Evolutionary conservation across 179 eudicot species (phyloP), one percentile per base, ranked within the genome.

Genomic region (Beta lomatogona): DNA sequence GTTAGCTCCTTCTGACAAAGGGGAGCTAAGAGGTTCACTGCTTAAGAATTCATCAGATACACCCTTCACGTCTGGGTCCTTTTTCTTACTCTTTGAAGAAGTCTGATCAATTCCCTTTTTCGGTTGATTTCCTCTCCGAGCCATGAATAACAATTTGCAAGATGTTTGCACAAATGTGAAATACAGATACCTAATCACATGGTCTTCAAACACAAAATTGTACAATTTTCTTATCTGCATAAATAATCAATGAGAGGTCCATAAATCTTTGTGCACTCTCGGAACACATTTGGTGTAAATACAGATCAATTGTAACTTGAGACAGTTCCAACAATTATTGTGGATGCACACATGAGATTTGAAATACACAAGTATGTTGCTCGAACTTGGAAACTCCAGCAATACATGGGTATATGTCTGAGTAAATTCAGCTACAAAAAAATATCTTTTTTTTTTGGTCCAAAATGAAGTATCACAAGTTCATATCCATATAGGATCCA

Each of bases 41-140:
- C 78, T 84, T 53, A 72, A 67, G 61, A 86, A 81, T 76, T 88
- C 93, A 70, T 90, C 85, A 41, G 69, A 73, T 66, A 46, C 78
- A 80, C 80, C 86, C 81, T 87, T 88, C 71, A 90, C 84, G 66
- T 87, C 93, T 65, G 83, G 76, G 79, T 85, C 90, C 85, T 86
- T 93, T 80, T 85, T 89, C 63, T 85, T 92, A 74, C 73, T 86
- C 80, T 84, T 90, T 77, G 87, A 77, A 71, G 89, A 77, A 78
- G 77, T 78, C 71, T 86, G 88, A 75, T 89, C 92, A 83, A 58
- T 71, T 11, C 94, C 95, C 77, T 87, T 90, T 88, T 90, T 95
- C 15, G 84, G 90, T 78, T 87, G 94, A 86, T 86, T 92, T 79
- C 93, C 91, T 87, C 91, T 94, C 73, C 94, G 93, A 83, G 95